These are phyloP conservation scores for Platanus orientalis DNA, from an alignment of 164 flowering plant species.

Conservation along the genomic window DNA sequence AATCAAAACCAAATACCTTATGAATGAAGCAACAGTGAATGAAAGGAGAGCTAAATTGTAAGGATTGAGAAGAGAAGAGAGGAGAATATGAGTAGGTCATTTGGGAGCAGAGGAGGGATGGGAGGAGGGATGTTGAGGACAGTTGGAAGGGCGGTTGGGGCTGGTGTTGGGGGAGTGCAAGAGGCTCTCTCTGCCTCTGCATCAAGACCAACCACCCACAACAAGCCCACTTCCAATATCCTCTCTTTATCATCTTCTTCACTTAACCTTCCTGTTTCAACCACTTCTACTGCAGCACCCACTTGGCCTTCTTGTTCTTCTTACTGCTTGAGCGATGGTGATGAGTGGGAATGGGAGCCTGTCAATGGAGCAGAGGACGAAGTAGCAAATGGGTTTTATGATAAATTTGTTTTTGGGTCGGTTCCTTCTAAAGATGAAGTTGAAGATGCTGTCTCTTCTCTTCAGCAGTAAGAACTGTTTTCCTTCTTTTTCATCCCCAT, in stretches of 20 bases:
- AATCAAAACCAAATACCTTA: too few relatives aligned
- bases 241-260: constrained; percentile 21
- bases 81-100: constrained; percentile 21
- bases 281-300: constrained; percentile 2
- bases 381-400: constrained; percentile 7
- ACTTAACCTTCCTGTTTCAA: constrained; percentile 6
- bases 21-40: too few relatives aligned
- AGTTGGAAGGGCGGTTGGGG: constrained; percentile 41
- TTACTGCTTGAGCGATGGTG: constrained; percentile 14
- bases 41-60: too few relatives aligned
- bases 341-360: constrained; percentile 45
- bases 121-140: constrained; percentile 41
- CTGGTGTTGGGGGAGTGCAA: constrained; percentile 29
- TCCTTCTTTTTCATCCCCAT: too few relatives aligned
- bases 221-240: constrained; percentile 12
- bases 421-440: constrained; percentile 66
- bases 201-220: constrained; percentile 6
- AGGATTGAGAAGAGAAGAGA: not conserved
- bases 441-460: constrained; percentile 46
- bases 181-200: constrained; percentile 25
- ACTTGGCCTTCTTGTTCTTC: constrained; percentile 16
- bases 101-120: constrained; percentile 23
- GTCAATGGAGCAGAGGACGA: constrained; percentile 24
- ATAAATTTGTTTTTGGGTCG: constrained; percentile 37
- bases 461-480: constrained; percentile 46